Percentiles rank a stretch among this genome's conserved stretches.
These are phyloP conservation scores for Blastobotrys indianensis DNA, from an alignment of 1,139 yeast species.

Conservation along the genomic window DNA sequence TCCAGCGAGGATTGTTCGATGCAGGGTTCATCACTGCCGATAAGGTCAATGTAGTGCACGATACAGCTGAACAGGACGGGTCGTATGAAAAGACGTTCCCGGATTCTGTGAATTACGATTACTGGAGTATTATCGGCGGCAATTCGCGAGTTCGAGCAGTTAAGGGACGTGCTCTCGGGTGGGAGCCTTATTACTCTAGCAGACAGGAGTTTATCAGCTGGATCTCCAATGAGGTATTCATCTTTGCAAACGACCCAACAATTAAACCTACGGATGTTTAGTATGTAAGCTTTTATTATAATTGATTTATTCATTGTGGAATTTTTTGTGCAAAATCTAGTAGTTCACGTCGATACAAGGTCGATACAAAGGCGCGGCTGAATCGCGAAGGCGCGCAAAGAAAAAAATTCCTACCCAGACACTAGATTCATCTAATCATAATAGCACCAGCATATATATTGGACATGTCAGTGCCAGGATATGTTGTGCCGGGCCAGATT, in stretches of 20 bases:
- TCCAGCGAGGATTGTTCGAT: constrained; percentile 22
- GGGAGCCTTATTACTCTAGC: constrained; percentile 19
- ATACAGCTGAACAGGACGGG: constrained; percentile 12
- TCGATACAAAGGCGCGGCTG: no score
- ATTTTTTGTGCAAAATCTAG: no score
- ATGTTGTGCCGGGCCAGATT: constrained; percentile 75
- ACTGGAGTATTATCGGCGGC: constrained; percentile 15
- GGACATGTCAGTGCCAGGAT: constrained; percentile 34
- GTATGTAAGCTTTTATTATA: no score
- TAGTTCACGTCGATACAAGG: no score
- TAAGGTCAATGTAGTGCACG: constrained; percentile 8
- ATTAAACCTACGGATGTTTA: no score
- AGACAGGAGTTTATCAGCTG: constrained; percentile 16
- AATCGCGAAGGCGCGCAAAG: no score
- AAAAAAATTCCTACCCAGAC: no score
- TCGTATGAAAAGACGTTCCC: constrained; percentile 13
- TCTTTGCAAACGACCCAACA: background rate
- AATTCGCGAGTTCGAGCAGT: constrained; percentile 21
- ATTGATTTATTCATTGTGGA: no score
- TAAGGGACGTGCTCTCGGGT: constrained; percentile 19
- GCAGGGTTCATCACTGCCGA: constrained; percentile 16
- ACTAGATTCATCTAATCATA: no score
- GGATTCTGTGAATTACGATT: constrained; percentile 8
- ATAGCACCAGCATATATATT: background rate
- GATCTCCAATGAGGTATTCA: constrained; percentile 8